These are phyloP conservation scores for Isatis lusitanica DNA, from an alignment of 441 rosid genomes.

Conservation along the genomic window DNA sequence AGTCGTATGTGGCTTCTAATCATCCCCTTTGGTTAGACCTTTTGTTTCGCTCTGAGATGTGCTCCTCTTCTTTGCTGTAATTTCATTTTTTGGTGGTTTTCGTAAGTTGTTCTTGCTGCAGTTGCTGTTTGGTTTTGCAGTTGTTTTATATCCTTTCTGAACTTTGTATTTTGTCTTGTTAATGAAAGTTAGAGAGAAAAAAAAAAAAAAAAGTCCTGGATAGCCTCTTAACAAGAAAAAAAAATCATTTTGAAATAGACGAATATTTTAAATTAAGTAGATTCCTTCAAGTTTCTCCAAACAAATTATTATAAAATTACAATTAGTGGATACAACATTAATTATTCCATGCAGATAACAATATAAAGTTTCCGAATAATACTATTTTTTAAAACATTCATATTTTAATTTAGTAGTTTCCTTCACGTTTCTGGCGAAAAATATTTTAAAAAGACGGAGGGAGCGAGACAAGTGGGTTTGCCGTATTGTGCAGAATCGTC, in stretches of 20 bases:
- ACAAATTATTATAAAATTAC: neutral
- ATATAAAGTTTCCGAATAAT: neutral
- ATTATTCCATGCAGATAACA: neutral
- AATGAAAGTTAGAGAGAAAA: too few relatives aligned
- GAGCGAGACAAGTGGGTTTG: conserved; percentile 25
- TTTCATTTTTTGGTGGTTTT: too few relatives aligned
- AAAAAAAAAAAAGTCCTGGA: neutral
- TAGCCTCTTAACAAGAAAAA: neutral
- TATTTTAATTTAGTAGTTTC: neutral
- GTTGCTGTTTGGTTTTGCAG: too few relatives aligned
- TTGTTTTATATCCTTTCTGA: too few relatives aligned
- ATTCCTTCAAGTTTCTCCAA: neutral
- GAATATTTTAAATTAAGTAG: neutral
- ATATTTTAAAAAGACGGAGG: conserved; percentile 28
- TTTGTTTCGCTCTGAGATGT: too few relatives aligned
- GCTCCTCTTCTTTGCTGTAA: too few relatives aligned
- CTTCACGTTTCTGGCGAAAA: neutral
- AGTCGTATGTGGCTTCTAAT: too few relatives aligned
- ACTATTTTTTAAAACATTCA: neutral
- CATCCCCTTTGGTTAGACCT: too few relatives aligned
- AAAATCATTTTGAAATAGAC: neutral
- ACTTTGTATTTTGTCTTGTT: too few relatives aligned
- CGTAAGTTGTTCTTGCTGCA: too few relatives aligned
- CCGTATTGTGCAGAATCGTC: conserved; percentile 14
- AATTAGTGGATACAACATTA: neutral